Evolutionary conservation across 164 flowering plant species (phyloP).

Genomic region (Sextonia rubra): DNA sequence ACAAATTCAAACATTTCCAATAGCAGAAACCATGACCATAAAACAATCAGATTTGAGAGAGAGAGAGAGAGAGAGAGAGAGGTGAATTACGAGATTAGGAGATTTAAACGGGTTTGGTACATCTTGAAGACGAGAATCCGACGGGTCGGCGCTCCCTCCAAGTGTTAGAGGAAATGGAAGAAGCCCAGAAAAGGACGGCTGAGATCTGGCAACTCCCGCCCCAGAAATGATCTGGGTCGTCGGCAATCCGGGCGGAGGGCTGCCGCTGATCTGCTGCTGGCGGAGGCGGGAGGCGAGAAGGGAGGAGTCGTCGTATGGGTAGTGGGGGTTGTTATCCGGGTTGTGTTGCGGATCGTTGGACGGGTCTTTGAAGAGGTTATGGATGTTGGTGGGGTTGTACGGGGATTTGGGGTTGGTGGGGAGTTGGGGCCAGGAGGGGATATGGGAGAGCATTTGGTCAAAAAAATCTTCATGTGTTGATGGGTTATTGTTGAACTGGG

Average conservation of each 20-base stretch:
- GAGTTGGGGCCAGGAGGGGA: constrained; percentile 40
- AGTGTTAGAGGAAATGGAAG: constrained; percentile 31
- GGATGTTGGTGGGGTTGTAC: constrained; percentile 27
- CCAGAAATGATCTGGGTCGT: constrained; percentile 43
- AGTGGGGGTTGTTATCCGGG: constrained; percentile 8
- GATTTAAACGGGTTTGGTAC: background rate
- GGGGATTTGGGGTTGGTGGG: constrained; percentile 18
- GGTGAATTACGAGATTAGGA: background rate
- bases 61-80: background rate
- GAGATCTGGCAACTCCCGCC: constrained; percentile 21
- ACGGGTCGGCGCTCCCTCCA: constrained; percentile 17
- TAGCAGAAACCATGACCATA: background rate
- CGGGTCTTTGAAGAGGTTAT: constrained; percentile 18
- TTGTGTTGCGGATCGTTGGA: background rate
- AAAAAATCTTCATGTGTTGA: constrained; percentile 61
- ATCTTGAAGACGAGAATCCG: background rate
- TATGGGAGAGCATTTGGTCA: constrained; percentile 76
- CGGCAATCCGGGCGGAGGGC: background rate
- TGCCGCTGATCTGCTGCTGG: constrained; percentile 45
- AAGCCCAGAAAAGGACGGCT: constrained; percentile 23
- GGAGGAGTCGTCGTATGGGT: constrained; percentile 40
- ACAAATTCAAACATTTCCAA: background rate
- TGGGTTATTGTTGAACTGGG: constrained; percentile 25
- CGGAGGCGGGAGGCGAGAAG: constrained; percentile 58
- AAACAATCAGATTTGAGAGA: no score